Evolutionary conservation across 495 filamentous ascomycete species (phyloP).

Genomic region (Talaromyces liani): DNA sequence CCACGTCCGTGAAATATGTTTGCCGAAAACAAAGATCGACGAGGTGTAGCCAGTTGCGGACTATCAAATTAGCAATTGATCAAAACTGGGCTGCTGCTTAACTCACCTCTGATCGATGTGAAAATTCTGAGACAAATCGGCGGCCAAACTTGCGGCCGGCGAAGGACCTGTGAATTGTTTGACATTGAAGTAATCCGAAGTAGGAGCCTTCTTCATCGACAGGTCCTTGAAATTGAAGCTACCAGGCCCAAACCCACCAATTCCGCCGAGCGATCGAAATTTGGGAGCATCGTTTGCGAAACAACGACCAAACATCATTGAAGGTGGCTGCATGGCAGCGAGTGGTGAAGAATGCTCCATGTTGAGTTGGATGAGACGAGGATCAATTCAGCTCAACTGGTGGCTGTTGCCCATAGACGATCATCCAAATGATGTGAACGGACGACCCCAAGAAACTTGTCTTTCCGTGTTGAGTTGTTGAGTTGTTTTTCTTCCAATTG

Average conservation of each 20-base stretch:
- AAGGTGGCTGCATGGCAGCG: conserved; percentile 84
- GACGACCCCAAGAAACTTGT: neutral
- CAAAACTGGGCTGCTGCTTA: neutral
- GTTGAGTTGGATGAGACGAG: conserved; percentile 11
- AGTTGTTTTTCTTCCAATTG: neutral
- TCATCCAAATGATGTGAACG: conserved; percentile 1
- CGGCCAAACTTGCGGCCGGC: conserved; percentile 80
- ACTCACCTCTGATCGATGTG: conserved; percentile 80
- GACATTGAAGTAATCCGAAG: conserved; percentile 69
- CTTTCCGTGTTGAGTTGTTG: neutral
- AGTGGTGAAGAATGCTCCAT: conserved; percentile 95
- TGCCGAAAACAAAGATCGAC: conserved; percentile 86
- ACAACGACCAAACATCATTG: conserved; percentile 50
- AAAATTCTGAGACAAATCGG: conserved; percentile 94
- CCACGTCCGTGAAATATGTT: conserved; percentile 65
- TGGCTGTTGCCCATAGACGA: conserved; percentile 6
- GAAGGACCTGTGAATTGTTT: conserved; percentile 77
- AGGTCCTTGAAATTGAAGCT: conserved; percentile 68
- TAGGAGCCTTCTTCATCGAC: conserved; percentile 56
- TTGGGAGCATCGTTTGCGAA: conserved; percentile 46
- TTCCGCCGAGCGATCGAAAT: conserved; percentile 39
- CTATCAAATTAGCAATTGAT: conserved; percentile 34
- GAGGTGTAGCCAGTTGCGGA: conserved; percentile 84
- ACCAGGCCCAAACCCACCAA: conserved; percentile 50
- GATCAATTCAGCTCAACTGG: neutral